Conservation (phyloP, 192 early-diverging fungal genomes). For the Entomortierella lignicola region DNA sequence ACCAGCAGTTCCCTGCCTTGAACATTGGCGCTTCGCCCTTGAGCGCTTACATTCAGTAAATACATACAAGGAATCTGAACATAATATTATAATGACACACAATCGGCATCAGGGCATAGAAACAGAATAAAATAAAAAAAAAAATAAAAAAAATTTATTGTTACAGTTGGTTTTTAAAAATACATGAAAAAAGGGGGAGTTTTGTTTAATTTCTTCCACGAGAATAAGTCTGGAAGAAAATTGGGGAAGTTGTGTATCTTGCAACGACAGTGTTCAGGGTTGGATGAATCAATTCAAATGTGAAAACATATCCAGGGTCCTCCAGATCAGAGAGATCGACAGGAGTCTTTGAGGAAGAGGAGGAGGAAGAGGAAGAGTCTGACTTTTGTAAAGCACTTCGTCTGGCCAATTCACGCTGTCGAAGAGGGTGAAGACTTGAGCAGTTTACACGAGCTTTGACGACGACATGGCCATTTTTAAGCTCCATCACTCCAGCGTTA, state of each 20-base stretch:
- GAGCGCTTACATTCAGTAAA: constrained; percentile 7
- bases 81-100: not conserved
- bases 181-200: too few species aligned
- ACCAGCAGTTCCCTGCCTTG: constrained; percentile 44
- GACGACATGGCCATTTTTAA: constrained; percentile 10
- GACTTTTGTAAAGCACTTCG: constrained; percentile 1
- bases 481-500: constrained; percentile 18
- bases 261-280: constrained; percentile 23
- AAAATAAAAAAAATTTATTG: too few species aligned
- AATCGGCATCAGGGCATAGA: not conserved
- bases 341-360: not conserved
- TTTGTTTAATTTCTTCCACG: not conserved
- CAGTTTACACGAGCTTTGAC: constrained; percentile 35
- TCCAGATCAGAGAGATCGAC: constrained; percentile 12
- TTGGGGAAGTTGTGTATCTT: constrained; percentile 4
- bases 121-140: too few species aligned
- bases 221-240: constrained; percentile 35
- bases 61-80: not conserved
- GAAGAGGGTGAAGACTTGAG: constrained; percentile 36
- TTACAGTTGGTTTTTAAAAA: too few species aligned
- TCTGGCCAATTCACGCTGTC: constrained; percentile 35
- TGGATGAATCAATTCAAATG: constrained; percentile 40
- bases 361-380: not conserved
- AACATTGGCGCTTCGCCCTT: constrained; percentile 36
- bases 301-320: constrained; percentile 50